A percentile compares a stretch with the other conserved stretches of the same genome.
Evolutionary conservation across 192 early-diverging fungal genomes (phyloP).

Genomic region (Podila verticillata): DNA sequence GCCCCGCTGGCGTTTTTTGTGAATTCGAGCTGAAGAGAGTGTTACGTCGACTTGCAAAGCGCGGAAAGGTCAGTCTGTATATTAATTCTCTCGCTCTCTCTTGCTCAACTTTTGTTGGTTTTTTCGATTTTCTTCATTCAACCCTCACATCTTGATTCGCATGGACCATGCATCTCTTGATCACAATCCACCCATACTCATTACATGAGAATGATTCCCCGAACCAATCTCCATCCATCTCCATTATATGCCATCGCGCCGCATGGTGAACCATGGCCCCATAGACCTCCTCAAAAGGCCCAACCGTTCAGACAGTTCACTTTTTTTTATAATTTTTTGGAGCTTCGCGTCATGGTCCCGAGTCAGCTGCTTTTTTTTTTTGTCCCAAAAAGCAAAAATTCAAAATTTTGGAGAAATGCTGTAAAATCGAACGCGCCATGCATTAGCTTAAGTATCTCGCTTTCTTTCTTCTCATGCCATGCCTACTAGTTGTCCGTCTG

Average conservation of each 20-base stretch:
- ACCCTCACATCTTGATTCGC: not conserved
- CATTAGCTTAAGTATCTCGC: not conserved
- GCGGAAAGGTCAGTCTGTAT: not conserved
- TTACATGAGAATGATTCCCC: not conserved
- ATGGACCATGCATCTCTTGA: not conserved
- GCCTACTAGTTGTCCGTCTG: not conserved
- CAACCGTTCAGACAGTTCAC: too few species aligned
- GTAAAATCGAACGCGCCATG: too few species aligned
- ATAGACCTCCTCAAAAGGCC: too few species aligned
- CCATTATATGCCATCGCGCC: not conserved
- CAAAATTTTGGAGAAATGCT: too few species aligned
- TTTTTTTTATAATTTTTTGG: too few species aligned
- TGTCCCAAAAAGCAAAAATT: too few species aligned
- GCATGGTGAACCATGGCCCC: too few species aligned
- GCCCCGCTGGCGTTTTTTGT: not conserved
- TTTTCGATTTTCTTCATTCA: not conserved
- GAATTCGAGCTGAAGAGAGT: not conserved
- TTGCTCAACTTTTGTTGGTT: not conserved
- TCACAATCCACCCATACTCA: not conserved
- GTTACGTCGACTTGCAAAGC: not conserved
- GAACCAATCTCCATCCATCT: not conserved
- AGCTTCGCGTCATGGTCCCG: too few species aligned
- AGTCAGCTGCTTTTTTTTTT: too few species aligned
- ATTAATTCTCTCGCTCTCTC: too few species aligned
- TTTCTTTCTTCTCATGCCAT: not conserved